These are phyloP conservation scores for Pleochaeta shiraiana DNA, from an alignment of 2,329 filamentous ascomycete species.

Conservation along the genomic window DNA sequence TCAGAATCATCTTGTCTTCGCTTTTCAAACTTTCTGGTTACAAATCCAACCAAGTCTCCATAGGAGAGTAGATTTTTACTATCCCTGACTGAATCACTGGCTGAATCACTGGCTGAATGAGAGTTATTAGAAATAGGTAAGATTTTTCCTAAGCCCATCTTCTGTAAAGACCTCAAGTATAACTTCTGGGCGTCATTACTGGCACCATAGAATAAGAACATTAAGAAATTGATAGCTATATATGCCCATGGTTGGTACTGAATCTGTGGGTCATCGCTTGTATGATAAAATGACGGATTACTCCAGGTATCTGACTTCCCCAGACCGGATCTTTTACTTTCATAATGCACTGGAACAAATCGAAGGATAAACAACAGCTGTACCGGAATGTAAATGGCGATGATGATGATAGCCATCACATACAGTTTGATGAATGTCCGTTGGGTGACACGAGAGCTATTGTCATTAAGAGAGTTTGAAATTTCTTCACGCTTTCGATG, in stretches of 20 bases:
- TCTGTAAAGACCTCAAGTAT: constrained; percentile 20
- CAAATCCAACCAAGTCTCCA: not conserved
- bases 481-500: constrained; percentile 36
- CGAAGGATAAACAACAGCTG: constrained; percentile 30
- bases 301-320: not conserved
- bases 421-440: constrained; percentile 40
- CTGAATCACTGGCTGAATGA: not conserved
- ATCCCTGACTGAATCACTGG: not conserved
- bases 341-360: constrained; percentile 18
- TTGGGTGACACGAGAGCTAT: constrained; percentile 28
- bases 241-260: constrained; percentile 35
- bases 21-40: constrained; percentile 4
- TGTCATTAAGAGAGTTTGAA: constrained; percentile 28
- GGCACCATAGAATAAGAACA: constrained; percentile 43
- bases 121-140: constrained; percentile 9
- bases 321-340: not conserved
- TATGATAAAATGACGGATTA: constrained; percentile 20
- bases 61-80: not conserved
- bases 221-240: constrained; percentile 28
- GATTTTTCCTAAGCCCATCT: constrained; percentile 10
- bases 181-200: constrained; percentile 35
- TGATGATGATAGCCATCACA: constrained; percentile 28
- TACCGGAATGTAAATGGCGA: constrained; percentile 30
- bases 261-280: constrained; percentile 19
- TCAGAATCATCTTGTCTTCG: not conserved